Base-by-base conservation (phyloP, 139 green algal species). In the Tetratostichococcus sp. region DNA sequence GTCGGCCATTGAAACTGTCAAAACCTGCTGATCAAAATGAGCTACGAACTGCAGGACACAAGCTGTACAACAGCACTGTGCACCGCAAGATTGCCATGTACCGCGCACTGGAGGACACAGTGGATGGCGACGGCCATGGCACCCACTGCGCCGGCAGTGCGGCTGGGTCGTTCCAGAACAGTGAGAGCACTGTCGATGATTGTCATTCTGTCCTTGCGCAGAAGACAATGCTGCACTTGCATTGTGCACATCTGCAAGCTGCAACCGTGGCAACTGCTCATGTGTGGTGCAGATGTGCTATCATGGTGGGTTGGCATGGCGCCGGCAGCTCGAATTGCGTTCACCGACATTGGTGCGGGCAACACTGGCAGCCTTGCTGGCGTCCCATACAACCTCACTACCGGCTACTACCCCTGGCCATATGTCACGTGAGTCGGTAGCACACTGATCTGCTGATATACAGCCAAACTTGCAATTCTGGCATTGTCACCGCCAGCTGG, bases 31-130 rank as follows among this genome's bases (percentile, higher is more conserved):
- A 6, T 6, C 11, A 11, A 6, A 11, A 11, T 11, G 39, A 50
- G 8, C 39, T 50, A 21, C 8, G 39, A 11, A 11, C 6, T 50
- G 39, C 39, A 50, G 50, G 77, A 25, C 35, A 74, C 4, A 34
- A 67, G 14, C 34, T 43, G 8, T 80, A 77, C n/a, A 94, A 78
- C 33, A 90, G 72, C 50, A 66, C 70, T 0, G 79, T 62, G 1
- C 92, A 97, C 80, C 86, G 91, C 35, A 98, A 98, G 86, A 82
- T 98, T 42, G 69, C 84, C 19, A 83, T 83, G 62, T 93, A 93
- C 75, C 83, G 90, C 2, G 80, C 76, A 11, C 75, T 82, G 11
- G 85, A 35, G 4, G 91, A 97, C 74, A 69, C 78, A 25, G n/a
- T 72, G 5, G 94, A 98, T 81, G 50, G 43, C 25, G 84, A 91